Percentiles rank a stretch among this genome's conserved stretches.
These are phyloP conservation scores for Musa balbisiana DNA, from an alignment of 202 grass and related monocot genomes.

Conservation along the genomic window DNA sequence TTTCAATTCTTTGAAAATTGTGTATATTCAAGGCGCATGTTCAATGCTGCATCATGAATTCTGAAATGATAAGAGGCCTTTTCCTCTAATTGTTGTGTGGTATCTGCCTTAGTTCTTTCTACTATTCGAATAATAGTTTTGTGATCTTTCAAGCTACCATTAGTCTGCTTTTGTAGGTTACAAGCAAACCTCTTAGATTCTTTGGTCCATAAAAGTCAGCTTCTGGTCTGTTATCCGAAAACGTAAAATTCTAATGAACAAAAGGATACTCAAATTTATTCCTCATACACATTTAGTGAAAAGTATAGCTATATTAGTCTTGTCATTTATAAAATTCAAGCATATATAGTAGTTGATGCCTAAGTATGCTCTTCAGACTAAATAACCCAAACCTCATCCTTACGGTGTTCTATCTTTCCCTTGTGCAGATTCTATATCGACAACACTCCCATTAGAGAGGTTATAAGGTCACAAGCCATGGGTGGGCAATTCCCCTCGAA, in stretches of 20 bases:
- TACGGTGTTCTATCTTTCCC: not conserved
- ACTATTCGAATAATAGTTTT: not conserved
- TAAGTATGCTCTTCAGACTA: not conserved
- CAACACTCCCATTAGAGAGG: slow-evolving; percentile 11
- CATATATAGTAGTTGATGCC: not conserved
- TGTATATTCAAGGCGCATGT: not conserved
- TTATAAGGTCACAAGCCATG: slow-evolving; percentile 10
- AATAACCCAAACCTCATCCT: not conserved
- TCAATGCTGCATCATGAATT: no score
- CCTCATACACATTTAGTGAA: not conserved
- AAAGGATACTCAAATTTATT: not conserved
- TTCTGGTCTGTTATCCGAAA: not conserved
- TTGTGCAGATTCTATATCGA: slow-evolving; percentile 17
- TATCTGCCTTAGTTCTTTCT: not conserved
- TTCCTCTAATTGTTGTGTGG: not conserved
- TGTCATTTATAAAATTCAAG: not conserved
- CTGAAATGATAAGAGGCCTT: not conserved
- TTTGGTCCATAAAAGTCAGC: not conserved
- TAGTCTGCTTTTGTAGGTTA: not conserved
- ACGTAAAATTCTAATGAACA: not conserved
- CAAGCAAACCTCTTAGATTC: not conserved
- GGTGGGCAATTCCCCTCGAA: slow-evolving; percentile 11
- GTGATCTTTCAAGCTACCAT: not conserved
- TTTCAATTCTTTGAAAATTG: not conserved
- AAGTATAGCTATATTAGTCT: not conserved